A percentile compares a stretch with the other conserved stretches of the same genome.
These are phyloP conservation scores for Malus orientalis DNA, from an alignment of 306 rosid genomes.

Conservation along the genomic window DNA sequence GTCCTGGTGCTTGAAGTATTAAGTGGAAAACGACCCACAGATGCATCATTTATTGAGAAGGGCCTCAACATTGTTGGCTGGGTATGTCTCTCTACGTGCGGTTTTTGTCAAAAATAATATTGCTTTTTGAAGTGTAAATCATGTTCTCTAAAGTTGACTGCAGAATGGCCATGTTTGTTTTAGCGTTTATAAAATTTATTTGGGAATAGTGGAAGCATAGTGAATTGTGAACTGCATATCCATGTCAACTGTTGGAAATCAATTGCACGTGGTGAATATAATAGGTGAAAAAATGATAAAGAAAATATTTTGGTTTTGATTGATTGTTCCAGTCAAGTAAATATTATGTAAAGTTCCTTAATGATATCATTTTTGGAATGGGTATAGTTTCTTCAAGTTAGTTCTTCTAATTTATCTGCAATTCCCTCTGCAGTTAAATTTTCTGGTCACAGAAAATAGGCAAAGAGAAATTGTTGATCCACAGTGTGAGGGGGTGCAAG, in stretches of 20 bases:
- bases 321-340: neutral
- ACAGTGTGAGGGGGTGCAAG: conserved; percentile 77
- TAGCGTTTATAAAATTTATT: neutral
- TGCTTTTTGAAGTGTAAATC: neutral
- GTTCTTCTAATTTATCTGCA: conserved; percentile 16
- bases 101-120: neutral
- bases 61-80: conserved; percentile 98
- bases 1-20: conserved; percentile 87
- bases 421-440: conserved; percentile 60
- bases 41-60: conserved; percentile 87
- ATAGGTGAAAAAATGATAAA: neutral
- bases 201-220: neutral
- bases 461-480: conserved; percentile 73
- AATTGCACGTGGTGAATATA: neutral
- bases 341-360: neutral
- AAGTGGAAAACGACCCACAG: conserved; percentile 96
- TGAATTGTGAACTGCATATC: neutral
- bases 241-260: neutral
- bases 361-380: neutral
- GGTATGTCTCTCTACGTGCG: conserved; percentile 40
- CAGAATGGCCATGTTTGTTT: neutral
- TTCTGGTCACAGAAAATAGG: conserved; percentile 74
- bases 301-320: neutral
- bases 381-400: neutral
- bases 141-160: neutral